Percentiles rank a stretch among this genome's conserved stretches.
Evolutionary conservation across 305 asterid species (phyloP).

Genomic region (Plantago coronopus): DNA sequence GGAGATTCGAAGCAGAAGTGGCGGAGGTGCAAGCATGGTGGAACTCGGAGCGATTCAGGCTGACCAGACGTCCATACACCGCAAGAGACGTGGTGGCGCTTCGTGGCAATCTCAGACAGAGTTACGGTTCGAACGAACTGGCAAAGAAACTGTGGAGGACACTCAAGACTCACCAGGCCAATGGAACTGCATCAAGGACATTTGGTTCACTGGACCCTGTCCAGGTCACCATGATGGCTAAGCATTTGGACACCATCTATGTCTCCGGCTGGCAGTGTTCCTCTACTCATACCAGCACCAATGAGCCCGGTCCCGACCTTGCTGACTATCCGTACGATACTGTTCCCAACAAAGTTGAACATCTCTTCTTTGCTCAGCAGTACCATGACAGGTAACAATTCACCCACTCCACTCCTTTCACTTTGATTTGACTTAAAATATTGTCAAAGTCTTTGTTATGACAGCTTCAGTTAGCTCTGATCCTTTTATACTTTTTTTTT

Average conservation of each 20-base stretch:
- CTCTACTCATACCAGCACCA: constrained; percentile 83
- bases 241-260: constrained; percentile 77
- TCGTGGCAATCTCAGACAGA: constrained; percentile 70
- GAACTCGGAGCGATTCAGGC: constrained; percentile 86
- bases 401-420: neutral
- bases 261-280: constrained; percentile 99
- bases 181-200: constrained; percentile 85
- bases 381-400: constrained; percentile 56
- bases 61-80: constrained; percentile 82
- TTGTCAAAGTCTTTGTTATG: too few species aligned
- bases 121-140: constrained; percentile 71
- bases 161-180: constrained; percentile 77
- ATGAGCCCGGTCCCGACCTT: constrained; percentile 98
- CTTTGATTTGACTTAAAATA: too few species aligned
- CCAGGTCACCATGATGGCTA: constrained; percentile 98
- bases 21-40: constrained; percentile 97
- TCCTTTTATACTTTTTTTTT: too few species aligned
- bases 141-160: constrained; percentile 96
- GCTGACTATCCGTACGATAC: constrained; percentile 97
- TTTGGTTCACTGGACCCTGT: constrained; percentile 96
- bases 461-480: too few species aligned
- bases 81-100: constrained; percentile 87
- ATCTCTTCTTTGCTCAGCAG: constrained; percentile 85
- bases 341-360: constrained; percentile 93
- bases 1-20: constrained; percentile 80